phyloP scores from a whole-genome alignment of 345 rosid species.

The Dimocarpus longan region DNA sequence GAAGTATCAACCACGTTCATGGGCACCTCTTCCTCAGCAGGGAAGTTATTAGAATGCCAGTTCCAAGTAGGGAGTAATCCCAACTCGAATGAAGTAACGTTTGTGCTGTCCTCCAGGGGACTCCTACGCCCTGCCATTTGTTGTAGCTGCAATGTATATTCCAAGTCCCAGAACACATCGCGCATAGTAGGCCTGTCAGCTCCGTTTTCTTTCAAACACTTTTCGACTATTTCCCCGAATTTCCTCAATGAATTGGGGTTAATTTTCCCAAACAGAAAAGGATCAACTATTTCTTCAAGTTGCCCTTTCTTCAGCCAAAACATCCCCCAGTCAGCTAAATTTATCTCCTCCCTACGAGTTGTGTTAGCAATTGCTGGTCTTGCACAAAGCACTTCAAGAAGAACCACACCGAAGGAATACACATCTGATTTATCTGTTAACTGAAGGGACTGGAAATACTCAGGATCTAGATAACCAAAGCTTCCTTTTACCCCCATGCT shows the following conservation, averaged over 20 bases:
- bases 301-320: slow-evolving; percentile 32
- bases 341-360: slow-evolving; percentile 40
- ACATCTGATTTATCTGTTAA: slow-evolving; percentile 63
- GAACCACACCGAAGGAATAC: slow-evolving; percentile 61
- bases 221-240: slow-evolving; percentile 49
- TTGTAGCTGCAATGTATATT: slow-evolving; percentile 43
- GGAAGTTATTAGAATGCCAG: background rate
- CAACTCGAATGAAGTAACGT: background rate
- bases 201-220: slow-evolving; percentile 58
- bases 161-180: slow-evolving; percentile 65
- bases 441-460: slow-evolving; percentile 46
- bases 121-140: slow-evolving; percentile 6
- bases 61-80: background rate
- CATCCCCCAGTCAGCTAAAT: slow-evolving; percentile 56
- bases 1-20: background rate
- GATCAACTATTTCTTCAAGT: slow-evolving; percentile 50
- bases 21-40: background rate
- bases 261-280: slow-evolving; percentile 37
- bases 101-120: slow-evolving; percentile 23
- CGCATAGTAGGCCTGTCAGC: slow-evolving; percentile 58
- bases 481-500: slow-evolving; percentile 53
- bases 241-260: slow-evolving; percentile 48
- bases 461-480: slow-evolving; percentile 62
- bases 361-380: slow-evolving; percentile 43
- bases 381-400: slow-evolving; percentile 58